Base-by-base conservation (phyloP, 805 yeast species). In the Tetrapisispora iriomotensis region DNA sequence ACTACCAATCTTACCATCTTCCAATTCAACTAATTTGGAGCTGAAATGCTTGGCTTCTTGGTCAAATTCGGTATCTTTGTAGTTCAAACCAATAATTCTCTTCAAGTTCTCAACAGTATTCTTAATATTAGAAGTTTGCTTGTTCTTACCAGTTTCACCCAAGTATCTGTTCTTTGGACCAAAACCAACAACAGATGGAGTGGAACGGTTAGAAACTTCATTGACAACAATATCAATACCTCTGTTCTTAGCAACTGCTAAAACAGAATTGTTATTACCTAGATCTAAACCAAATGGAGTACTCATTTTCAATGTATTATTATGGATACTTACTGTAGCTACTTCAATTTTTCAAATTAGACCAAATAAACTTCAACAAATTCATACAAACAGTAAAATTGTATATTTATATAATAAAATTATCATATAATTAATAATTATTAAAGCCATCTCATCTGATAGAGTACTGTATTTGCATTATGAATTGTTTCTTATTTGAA, bases 221-320 rank as follows among this genome's bases (percentile, higher is more conserved):
- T 92, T 92, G 68, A 88, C 96, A 56, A 90, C 85, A 57, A 92
- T 80, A 66, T 90, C 98, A 60, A 92, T 90, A 60, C 96, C 97
- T 72, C 96, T 80, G 78, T 88, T 90, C 65, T 88, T 81, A 46
- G 97, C 97, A 62, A 94, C 80, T 36, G 94, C 97, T 62, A 88
- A 75, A 51, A 88, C 96, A 48, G 95, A 77, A 74, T 76, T 83
- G 72, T 77, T 75, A 71, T 87, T 87, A 70, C 98, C 98, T 63
- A 90, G 81, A 77, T 90, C 98, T 67, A 90, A 80, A 72, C 97
- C 98, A 60, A 88, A 82, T 67, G 95, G 95, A 61, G 80, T 74
- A 66, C 94, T 82, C 95, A 85, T 85, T 25, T 44, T 66, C 44
- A 12, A 6, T n/a, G n/a, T n/a, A n/a, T n/a, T n/a, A n/a, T n/a